Percentiles rank a stretch among this genome's conserved stretches.
Evolutionary conservation across 1,284 basidiomycete species (phyloP).

Genomic region (Testicularia cyperi): DNA sequence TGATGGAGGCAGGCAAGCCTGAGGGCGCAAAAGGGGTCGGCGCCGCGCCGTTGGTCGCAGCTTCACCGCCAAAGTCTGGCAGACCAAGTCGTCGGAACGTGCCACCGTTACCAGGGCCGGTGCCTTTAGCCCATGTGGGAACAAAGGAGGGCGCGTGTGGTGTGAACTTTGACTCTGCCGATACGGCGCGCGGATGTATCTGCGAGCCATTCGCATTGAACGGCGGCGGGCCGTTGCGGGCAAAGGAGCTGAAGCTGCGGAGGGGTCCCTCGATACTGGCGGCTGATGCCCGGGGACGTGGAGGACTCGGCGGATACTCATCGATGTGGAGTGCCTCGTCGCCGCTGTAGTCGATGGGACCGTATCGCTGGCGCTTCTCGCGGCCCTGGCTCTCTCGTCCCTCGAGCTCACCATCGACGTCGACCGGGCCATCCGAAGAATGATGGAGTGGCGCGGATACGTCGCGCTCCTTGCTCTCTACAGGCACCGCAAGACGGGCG

Average conservation of each 20-base stretch:
- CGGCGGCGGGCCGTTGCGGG: slow-evolving; percentile 25
- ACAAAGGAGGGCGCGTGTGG: slow-evolving; percentile 42
- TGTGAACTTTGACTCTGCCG: slow-evolving; percentile 26
- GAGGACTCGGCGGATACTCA: slow-evolving; percentile 18
- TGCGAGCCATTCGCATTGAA: slow-evolving; percentile 23
- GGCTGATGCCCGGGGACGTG: slow-evolving; percentile 32
- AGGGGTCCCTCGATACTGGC: slow-evolving; percentile 49
- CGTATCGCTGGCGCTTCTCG: slow-evolving; percentile 42
- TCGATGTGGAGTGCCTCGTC: slow-evolving; percentile 15
- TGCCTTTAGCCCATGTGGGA: slow-evolving; percentile 33
- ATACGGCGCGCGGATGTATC: slow-evolving; percentile 18
- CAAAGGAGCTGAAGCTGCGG: slow-evolving; percentile 28
- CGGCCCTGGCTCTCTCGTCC: slow-evolving; percentile 35
- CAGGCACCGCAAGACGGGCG: slow-evolving; percentile 18
- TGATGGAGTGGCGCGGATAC: too few species aligned
- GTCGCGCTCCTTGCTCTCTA: background rate
- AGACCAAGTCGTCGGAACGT: slow-evolving; percentile 32
- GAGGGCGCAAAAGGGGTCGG: slow-evolving; percentile 9
- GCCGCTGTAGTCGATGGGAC: slow-evolving; percentile 25
- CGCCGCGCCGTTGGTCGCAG: background rate
- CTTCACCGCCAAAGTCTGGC: slow-evolving; percentile 34
- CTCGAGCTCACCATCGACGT: slow-evolving; percentile 1
- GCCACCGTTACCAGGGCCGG: slow-evolving; percentile 1
- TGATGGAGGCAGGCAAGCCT: slow-evolving; percentile 1
- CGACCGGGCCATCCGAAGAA: background rate